Evolutionary conservation across 495 filamentous ascomycete genomes (phyloP).

Genomic region (Neurospora sp.): DNA sequence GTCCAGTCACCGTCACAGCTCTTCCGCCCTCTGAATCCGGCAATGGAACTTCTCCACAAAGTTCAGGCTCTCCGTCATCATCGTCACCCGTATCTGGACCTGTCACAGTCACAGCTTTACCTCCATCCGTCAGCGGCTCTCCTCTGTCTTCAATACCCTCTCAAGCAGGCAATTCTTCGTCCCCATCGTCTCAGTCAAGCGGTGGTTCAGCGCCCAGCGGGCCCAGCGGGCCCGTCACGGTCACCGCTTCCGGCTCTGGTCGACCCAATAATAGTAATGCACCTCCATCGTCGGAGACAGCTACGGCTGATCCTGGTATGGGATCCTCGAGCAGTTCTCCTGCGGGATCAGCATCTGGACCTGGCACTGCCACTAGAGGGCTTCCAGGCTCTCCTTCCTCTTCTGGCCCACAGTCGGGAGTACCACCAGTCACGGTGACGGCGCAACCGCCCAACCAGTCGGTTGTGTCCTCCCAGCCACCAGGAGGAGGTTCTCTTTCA

Average conservation of each 20-base stretch:
- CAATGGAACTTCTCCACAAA: not conserved
- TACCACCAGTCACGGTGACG: not conserved
- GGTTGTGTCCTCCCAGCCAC: not conserved
- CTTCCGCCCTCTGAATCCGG: not conserved
- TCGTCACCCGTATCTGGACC: not conserved
- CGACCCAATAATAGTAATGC: not conserved
- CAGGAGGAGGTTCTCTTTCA: not conserved
- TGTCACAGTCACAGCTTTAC: not conserved
- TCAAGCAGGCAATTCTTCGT: not conserved
- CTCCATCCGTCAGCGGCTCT: not conserved
- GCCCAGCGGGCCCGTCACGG: not conserved
- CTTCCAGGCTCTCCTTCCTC: not conserved
- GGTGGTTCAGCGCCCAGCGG: not conserved
- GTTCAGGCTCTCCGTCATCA: not conserved
- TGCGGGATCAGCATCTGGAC: not conserved
- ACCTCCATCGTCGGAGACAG: not conserved
- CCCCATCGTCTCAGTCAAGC: not conserved
- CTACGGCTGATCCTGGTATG: not conserved
- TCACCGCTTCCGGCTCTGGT: constrained; percentile 2
- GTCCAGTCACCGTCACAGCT: not conserved
- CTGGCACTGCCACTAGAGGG: not conserved
- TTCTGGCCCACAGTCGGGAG: not conserved
- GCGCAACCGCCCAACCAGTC: not conserved
- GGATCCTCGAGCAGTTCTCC: not conserved
- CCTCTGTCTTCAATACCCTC: not conserved